These are phyloP conservation scores for Blastocystis sp. DNA, from an alignment of 352 stramenopile genomes.

Conservation along the genomic window DNA sequence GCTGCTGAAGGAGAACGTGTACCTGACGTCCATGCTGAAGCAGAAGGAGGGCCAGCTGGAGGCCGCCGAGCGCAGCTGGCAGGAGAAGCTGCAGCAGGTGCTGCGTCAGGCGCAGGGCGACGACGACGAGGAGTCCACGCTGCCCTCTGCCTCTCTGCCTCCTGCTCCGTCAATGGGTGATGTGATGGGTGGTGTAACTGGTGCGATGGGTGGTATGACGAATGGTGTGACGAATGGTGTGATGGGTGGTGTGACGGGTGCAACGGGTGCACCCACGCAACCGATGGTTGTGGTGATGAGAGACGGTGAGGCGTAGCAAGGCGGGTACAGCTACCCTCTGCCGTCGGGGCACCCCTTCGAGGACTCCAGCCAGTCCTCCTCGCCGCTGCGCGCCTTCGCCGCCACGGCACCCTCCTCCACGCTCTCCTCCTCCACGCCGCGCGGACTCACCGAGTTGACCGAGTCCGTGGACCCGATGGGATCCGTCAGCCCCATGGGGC, in stretches of 20 bases:
- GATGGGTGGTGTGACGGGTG: neutral
- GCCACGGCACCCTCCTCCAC: neutral
- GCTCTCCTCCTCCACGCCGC: neutral
- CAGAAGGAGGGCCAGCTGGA: slow-evolving; percentile 62
- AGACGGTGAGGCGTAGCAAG: slow-evolving; percentile 3
- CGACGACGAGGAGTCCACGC: neutral
- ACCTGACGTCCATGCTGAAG: slow-evolving; percentile 52
- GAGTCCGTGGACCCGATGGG: neutral
- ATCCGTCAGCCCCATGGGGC: neutral
- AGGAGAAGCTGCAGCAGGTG: slow-evolving; percentile 34
- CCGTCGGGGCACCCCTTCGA: slow-evolving; percentile 41
- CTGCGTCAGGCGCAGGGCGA: slow-evolving; percentile 14
- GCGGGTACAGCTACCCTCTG: slow-evolving; percentile 56
- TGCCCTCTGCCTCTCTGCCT: neutral
- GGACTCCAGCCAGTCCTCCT: neutral
- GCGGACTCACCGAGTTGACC: neutral
- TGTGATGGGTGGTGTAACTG: neutral
- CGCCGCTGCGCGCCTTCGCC: neutral
- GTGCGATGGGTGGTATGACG: neutral
- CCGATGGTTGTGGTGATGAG: neutral
- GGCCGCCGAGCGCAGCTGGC: slow-evolving; percentile 24
- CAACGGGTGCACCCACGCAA: neutral
- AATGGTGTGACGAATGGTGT: neutral
- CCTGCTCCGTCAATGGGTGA: neutral
- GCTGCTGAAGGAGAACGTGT: slow-evolving; percentile 56